Conservation (phyloP, 2,329 filamentous ascomycete genomes). For the Colletotrichum tabaci region DNA sequence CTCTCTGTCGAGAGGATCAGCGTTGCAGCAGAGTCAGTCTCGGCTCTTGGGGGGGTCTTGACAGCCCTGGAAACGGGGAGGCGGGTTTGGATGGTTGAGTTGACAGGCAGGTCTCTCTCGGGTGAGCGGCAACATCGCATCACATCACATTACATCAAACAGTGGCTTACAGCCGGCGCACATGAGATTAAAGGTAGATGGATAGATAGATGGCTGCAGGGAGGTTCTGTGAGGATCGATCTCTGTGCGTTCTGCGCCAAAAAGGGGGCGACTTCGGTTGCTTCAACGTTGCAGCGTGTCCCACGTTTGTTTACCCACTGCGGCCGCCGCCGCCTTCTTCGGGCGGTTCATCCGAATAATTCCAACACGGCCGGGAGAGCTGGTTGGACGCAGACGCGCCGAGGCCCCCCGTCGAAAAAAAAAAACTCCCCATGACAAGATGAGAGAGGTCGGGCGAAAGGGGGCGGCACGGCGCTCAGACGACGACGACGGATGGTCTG, state of each 20-base stretch:
- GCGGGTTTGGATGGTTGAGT: neutral
- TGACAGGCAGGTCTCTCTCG: neutral
- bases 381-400: neutral
- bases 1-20: neutral
- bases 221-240: neutral
- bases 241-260: neutral
- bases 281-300: neutral
- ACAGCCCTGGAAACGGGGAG: neutral
- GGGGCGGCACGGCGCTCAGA: slow-evolving; percentile 7
- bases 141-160: neutral
- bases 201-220: neutral
- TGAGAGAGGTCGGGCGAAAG: neutral
- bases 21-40: slow-evolving; percentile 6
- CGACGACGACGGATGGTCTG: neutral
- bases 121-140: neutral
- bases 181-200: slow-evolving; percentile 6
- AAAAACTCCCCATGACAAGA: too few relatives aligned
- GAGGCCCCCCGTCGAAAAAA: neutral
- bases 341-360: slow-evolving; percentile 29
- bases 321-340: slow-evolving; percentile 14
- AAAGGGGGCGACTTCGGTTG: neutral
- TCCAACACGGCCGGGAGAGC: neutral
- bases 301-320: slow-evolving; percentile 5
- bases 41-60: slow-evolving; percentile 14
- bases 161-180: neutral